Base-by-base conservation (phyloP, 2,329 filamentous ascomycete genomes). In the Cucurbitaria berberidis region DNA sequence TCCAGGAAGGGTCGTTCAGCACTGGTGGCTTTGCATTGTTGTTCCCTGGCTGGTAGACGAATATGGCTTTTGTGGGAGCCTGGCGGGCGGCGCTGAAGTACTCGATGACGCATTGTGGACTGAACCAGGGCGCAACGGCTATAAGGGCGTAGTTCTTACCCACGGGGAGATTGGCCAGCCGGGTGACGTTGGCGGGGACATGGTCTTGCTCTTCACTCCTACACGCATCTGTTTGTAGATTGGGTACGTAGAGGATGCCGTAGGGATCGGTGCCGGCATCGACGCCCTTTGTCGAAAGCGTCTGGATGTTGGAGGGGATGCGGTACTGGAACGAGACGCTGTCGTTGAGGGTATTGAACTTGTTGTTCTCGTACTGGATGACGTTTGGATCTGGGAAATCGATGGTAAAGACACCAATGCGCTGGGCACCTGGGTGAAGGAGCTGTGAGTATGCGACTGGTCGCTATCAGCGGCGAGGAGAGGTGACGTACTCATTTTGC, bases 81-180 rank as follows among this genome's bases (percentile, higher is more conserved):
- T 87, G 84, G n/a, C 84, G 82, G 18, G 82, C 83, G 11, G 80
- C 77, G 16, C 81, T 76, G 41, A 98, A 81, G 70, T 91, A 96
- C 39, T 88, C 83, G 49, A 82, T 76, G 11, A 90, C 89, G 70
- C 93, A 99, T 22, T 85, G 78, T 7, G 82, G 78, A 57, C 83
- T 89, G 64, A 91, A 86, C 93, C 93, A 98, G 24, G 93, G 93
- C 21, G 91, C 93, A 47, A 97, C 78, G 24, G 89, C 93, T 63
- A 97, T 85, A 45, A 92, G 80, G 49, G 88, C 86, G 72, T 90
- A 91, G 61, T 89, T 86, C 18, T 73, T 71, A 43, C 82, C 82
- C 0, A 81, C 79, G 0, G 82, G 81, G 15, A 97, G 83, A 66
- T 95, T 82, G n/a, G 76, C 73, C 63, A 84, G 82, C 15, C 88